Evolutionary conservation across 2,329 filamentous ascomycete genomes (phyloP), one percentile per base, ranked within the genome.

Genomic region (Aspergillus aculeatinus): DNA sequence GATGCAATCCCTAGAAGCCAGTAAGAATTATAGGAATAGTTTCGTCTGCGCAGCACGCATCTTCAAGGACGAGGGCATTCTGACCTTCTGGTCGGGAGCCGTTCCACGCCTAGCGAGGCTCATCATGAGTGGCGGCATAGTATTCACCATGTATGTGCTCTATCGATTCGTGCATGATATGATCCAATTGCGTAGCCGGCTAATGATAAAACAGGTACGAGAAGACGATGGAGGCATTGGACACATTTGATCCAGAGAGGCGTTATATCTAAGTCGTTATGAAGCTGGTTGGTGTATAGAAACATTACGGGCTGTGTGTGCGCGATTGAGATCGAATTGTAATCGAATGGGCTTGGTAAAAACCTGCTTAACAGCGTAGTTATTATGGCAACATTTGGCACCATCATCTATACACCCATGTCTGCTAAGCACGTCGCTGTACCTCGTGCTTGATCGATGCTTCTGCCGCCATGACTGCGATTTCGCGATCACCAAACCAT

Each of bases 1-100:
- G 63, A 99, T 99, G 95, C 95, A 99, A 84, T 96, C 92, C 67
- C 89, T 97, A 62, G 92, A 97, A 76, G 91, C 94, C 35, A 85
- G 85, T 63, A 81, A 79, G 48, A 79, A 89, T 62, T 99, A 99
- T 73, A 92, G 90, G 73, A 97, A 96, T 78, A 95, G 89, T 68
- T 84, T 96, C 66, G 85, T 87, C 51, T 99, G 95, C 75, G 93
- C 90, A 0, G 82, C 85, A 11, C 83, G 88, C 70, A 96, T 99
- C 66, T 89, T 95, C 75, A 90, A 87, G 77, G 87, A 97, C 56
- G 95, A 99, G 78, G 94, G 95, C 2, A 58, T 98, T 12, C 74
- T 94, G 47, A 96, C 93, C 0, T 90, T 98, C 66, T 99, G 95
- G 95, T 94, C 91, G 67, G 95, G 95, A 27, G 94, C 95, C 23